These are phyloP conservation scores for Kwoniella europaea DNA, from an alignment of 768 basidiomycete species.

Conservation along the genomic window DNA sequence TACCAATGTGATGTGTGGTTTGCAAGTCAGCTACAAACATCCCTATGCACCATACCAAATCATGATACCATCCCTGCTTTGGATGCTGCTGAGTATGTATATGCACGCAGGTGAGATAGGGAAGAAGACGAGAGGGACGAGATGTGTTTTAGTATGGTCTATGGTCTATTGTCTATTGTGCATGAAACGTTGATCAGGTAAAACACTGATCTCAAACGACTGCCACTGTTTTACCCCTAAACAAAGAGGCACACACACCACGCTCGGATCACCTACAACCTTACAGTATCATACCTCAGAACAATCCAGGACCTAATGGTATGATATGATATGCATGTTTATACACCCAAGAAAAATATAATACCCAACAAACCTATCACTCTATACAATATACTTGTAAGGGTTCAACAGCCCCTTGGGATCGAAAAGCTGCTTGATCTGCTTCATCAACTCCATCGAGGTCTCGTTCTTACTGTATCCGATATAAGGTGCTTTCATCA, in stretches of 20 bases:
- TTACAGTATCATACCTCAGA: too few relatives aligned
- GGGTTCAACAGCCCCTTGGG: constrained; percentile 91
- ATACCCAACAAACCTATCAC: not conserved
- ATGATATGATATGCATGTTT: not conserved
- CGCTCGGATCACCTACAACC: too few relatives aligned
- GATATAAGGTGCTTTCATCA: constrained; percentile 88
- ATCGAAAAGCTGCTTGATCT: constrained; percentile 87
- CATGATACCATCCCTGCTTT: too few relatives aligned
- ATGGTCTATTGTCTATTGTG: not conserved
- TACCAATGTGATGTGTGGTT: not conserved
- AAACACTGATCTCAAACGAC: not conserved
- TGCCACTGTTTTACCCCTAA: not conserved
- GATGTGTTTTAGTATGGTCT: not conserved
- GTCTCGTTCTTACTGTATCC: constrained; percentile 79
- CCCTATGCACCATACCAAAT: not conserved
- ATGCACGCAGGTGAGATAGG: not conserved
- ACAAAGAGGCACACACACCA: not conserved
- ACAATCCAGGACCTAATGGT: too few relatives aligned
- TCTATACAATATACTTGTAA: constrained; percentile 49
- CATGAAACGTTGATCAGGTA: constrained; percentile 8
- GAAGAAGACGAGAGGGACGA: not conserved
- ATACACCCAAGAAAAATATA: not conserved
- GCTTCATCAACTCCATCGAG: constrained; percentile 85
- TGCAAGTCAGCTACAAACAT: too few relatives aligned
- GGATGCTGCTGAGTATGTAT: not conserved